Evolutionary conservation across 257 asterid species (phyloP), one percentile per base, ranked within the genome.

Genomic region (Prunella vulgaris): DNA sequence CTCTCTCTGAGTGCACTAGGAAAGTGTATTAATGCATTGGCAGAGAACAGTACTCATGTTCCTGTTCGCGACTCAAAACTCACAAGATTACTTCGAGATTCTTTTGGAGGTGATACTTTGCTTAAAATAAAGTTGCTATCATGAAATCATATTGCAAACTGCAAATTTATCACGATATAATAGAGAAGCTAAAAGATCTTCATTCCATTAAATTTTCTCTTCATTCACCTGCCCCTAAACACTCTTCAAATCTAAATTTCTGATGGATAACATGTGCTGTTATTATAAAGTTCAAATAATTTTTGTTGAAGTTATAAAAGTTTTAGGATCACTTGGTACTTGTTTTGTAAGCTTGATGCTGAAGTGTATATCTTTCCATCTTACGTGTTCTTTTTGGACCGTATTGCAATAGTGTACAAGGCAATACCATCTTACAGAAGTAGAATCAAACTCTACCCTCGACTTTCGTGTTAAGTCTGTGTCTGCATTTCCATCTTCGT

Each of bases 31-130:
- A 92, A 92, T 86, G 97, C 98, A 49, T 79, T 92, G 83, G 98
- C 98, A 33, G 97, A 90, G 80, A 92, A 92, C 75, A 88, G 88
- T 81, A 48, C 95, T 68, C 97, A 92, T 80, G 96, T 92, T 71
- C 97, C 96, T 56, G 89, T 90, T 25, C 91, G 98, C 20, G 98
- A 92, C 73, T 92, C 98, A 37, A 92, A 90, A 83, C 87, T 92
- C 69, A 92, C 98, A 52, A 86, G 98, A 68, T 70, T 92, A 82
- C 98, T 92, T 72, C 88, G 88, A 53, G 97, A 92, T 85, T 92
- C 98, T 60, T 90, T 92, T 82, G 98, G 98, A 86, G 98, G 98
- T 89, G 71, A 79, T 48, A 42, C 52, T 74, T 69, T 70, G 68
- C 62, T 10, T 44, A 17, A 49, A 27, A 14, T 33, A 38, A 65